phyloP scores from a whole-genome alignment of 2,329 filamentous ascomycete genomes.

The Pyricularia sp. region DNA sequence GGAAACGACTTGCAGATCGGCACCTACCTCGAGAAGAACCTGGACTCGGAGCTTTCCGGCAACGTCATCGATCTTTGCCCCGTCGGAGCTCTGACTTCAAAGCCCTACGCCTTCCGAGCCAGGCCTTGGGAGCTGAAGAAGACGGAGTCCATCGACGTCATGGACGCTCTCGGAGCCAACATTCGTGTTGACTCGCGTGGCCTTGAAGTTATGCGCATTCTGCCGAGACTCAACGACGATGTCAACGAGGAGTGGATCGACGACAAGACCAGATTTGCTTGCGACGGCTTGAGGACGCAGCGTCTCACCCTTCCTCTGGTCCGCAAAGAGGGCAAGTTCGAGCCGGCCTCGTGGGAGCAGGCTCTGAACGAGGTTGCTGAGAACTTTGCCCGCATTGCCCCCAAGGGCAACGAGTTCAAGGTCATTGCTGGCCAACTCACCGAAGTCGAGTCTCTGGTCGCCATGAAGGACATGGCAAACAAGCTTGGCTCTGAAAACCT shows the following conservation, averaged over 20 bases:
- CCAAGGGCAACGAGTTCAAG: slow-evolving; percentile 92
- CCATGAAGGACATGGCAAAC: slow-evolving; percentile 95
- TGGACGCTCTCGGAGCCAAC: slow-evolving; percentile 85
- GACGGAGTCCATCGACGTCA: slow-evolving; percentile 88
- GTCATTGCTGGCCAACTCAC: slow-evolving; percentile 80
- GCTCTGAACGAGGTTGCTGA: slow-evolving; percentile 76
- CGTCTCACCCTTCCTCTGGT: slow-evolving; percentile 85
- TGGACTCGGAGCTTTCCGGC: slow-evolving; percentile 88
- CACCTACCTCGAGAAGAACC: slow-evolving; percentile 87
- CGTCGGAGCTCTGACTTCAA: slow-evolving; percentile 89
- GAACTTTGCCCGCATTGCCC: slow-evolving; percentile 65
- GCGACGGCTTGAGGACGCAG: slow-evolving; percentile 93
- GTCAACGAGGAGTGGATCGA: slow-evolving; percentile 99
- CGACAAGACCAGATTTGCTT: slow-evolving; percentile 93
- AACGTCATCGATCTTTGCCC: slow-evolving; percentile 98
- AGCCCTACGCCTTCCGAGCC: slow-evolving; percentile 94
- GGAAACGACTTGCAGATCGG: slow-evolving; percentile 97
- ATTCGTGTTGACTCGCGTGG: slow-evolving; percentile 89
- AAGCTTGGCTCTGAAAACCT: slow-evolving; percentile 93
- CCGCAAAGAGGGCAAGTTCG: slow-evolving; percentile 78
- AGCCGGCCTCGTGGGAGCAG: slow-evolving; percentile 91
- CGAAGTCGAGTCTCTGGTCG: slow-evolving; percentile 86
- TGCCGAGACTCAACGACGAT: slow-evolving; percentile 90
- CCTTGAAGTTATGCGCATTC: slow-evolving; percentile 87
- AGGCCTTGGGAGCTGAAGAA: slow-evolving; percentile 96